These are phyloP conservation scores for Carex cristatella DNA, from an alignment of 176 grass and related monocot genomes.

Conservation along the genomic window DNA sequence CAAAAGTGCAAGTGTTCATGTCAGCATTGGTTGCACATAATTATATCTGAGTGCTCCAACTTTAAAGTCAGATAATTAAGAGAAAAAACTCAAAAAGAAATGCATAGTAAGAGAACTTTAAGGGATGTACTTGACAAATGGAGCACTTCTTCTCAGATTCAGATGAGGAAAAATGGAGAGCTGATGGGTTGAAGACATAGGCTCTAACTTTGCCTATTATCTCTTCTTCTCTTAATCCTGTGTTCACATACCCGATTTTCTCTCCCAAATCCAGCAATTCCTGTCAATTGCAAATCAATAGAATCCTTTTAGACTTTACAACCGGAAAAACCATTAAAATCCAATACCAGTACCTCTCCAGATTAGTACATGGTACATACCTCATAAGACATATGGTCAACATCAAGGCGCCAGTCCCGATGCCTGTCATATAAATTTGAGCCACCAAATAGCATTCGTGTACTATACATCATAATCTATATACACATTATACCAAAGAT, in stretches of 20 bases:
- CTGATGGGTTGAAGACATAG: conserved; percentile 38
- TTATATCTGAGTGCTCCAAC: neutral
- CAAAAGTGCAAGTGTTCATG: neutral
- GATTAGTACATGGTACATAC: conserved; percentile 26
- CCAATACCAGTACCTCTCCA: neutral
- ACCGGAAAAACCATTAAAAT: neutral
- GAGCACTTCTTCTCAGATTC: conserved; percentile 58
- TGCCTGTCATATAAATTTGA: conserved; percentile 67
- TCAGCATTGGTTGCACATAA: neutral
- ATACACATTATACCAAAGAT: conserved; percentile 3
- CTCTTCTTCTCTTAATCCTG: conserved; percentile 73
- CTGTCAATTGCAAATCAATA: conserved; percentile 28
- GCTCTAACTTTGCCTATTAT: conserved; percentile 45
- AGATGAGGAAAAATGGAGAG: conserved; percentile 34
- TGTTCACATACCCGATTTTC: conserved; percentile 83
- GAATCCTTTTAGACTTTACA: neutral
- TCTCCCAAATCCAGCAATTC: conserved; percentile 78
- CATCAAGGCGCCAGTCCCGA: conserved; percentile 82
- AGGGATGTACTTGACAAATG: conserved; percentile 65
- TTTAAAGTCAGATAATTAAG: neutral
- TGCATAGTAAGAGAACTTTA: neutral
- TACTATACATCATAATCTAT: conserved; percentile 86
- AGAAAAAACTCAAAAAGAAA: neutral
- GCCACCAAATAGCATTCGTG: conserved; percentile 60
- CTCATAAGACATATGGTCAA: conserved; percentile 95